phyloP scores from a whole-genome alignment of 345 rosid species.

The Gynandropsis gynandra region DNA sequence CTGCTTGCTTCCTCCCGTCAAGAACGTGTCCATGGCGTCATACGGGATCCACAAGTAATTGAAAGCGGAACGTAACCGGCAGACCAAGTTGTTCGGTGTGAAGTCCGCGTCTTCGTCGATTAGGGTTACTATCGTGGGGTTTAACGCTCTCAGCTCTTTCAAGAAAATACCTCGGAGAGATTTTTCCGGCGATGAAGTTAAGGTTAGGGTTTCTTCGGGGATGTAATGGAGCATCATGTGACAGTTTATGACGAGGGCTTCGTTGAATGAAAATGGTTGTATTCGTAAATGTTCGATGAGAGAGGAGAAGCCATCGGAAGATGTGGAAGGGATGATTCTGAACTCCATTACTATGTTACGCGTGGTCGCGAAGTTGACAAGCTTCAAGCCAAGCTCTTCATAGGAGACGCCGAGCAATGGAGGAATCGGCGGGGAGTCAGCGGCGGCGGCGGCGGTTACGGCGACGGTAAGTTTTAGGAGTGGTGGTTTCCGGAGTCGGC shows the following conservation, averaged over 20 bases:
- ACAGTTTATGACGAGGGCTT: constrained; percentile 75
- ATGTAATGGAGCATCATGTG: constrained; percentile 82
- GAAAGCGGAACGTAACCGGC: constrained; percentile 59
- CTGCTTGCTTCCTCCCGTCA: constrained; percentile 61
- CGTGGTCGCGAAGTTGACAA: constrained; percentile 64
- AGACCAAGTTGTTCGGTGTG: constrained; percentile 49
- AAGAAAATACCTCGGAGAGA: constrained; percentile 41
- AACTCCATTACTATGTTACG: constrained; percentile 63
- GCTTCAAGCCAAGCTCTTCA: constrained; percentile 58
- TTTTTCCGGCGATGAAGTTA: constrained; percentile 22
- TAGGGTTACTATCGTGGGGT: constrained; percentile 57
- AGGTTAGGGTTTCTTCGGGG: constrained; percentile 52
- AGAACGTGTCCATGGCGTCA: constrained; percentile 68
- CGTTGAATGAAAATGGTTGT: constrained; percentile 46
- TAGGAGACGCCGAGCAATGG: constrained; percentile 50
- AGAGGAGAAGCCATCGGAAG: constrained; percentile 58
- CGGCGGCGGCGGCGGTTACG: constrained; percentile 22
- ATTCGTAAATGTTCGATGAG: constrained; percentile 52
- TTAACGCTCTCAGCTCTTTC: constrained; percentile 49
- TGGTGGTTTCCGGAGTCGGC: constrained; percentile 39
- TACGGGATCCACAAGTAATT: constrained; percentile 90
- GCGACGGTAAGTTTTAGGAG: constrained; percentile 67
- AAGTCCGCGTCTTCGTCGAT: constrained; percentile 86
- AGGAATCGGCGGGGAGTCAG: constrained; percentile 51
- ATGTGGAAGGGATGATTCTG: constrained; percentile 44